Percentiles rank a stretch among this genome's conserved stretches.
Conservation (phyloP, 2,329 filamentous ascomycete species). For the Helotiales sp. region DNA sequence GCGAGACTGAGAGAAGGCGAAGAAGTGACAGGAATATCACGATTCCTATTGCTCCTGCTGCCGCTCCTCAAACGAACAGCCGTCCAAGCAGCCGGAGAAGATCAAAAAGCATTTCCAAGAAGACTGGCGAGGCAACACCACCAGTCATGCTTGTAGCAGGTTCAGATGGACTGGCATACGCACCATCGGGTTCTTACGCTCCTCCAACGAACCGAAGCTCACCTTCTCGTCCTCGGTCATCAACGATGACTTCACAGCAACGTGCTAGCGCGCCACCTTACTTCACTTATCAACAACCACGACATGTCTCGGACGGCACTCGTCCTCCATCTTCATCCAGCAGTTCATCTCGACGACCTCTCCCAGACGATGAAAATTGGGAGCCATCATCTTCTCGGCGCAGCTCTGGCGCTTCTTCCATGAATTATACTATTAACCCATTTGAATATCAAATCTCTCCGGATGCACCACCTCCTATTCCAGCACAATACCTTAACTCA, state of each 20-base stretch:
- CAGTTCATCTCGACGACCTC: slow-evolving; percentile 34
- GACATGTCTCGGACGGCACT: slow-evolving; percentile 32
- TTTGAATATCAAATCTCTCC: slow-evolving; percentile 40
- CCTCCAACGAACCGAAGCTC: slow-evolving; percentile 34
- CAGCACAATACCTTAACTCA: slow-evolving; percentile 34
- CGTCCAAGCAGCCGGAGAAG: slow-evolving; percentile 26
- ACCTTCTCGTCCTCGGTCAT: slow-evolving; percentile 35
- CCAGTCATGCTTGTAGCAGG: slow-evolving; percentile 49
- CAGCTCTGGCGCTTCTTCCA: slow-evolving; percentile 30
- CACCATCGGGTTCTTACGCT: slow-evolving; percentile 44
- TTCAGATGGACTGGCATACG: slow-evolving; percentile 47
- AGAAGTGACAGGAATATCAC: slow-evolving; percentile 29
- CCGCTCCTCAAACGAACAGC: slow-evolving; percentile 26
- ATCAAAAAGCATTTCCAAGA: slow-evolving; percentile 33
- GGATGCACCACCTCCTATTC: slow-evolving; percentile 28
- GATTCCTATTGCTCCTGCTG: slow-evolving; percentile 27
- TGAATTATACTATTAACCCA: slow-evolving; percentile 33
- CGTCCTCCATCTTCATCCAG: slow-evolving; percentile 42
- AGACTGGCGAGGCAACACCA: slow-evolving; percentile 34
- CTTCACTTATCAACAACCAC: slow-evolving; percentile 19
- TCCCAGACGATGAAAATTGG: slow-evolving; percentile 50
- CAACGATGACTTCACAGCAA: slow-evolving; percentile 17
- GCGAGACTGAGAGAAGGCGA: slow-evolving; percentile 30
- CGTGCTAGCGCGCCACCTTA: slow-evolving; percentile 23
- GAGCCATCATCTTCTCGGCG: slow-evolving; percentile 39